Percentiles rank a stretch among this genome's conserved stretches.
Conservation (phyloP, 768 basidiomycete species). For the Mycena leptocephala region DNA sequence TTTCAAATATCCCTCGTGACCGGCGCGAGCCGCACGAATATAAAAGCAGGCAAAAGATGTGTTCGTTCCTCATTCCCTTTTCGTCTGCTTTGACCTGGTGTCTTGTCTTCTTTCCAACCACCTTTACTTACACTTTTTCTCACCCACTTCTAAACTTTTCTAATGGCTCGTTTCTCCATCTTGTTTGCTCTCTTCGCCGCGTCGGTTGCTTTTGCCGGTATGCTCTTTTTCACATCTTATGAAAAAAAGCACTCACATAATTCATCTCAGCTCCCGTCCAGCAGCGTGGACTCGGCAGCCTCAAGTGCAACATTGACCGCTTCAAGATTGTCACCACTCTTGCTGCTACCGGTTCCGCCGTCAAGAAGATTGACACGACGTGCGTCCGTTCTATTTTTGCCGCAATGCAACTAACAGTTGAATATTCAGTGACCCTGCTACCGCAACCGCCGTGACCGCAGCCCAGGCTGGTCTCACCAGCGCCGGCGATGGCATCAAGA, state of each 20-base stretch:
- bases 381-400: constrained; percentile 3
- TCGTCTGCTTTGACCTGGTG: constrained; percentile 38
- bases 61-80: constrained; percentile 29
- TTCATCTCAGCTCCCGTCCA: constrained; percentile 18
- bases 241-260: not conserved
- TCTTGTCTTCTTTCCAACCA: constrained; percentile 29
- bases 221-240: not conserved
- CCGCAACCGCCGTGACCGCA: constrained; percentile 25
- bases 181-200: constrained; percentile 32
- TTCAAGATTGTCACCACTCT: constrained; percentile 43
- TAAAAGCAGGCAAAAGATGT: constrained; percentile 12
- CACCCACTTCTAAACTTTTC: not conserved
- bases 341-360: constrained; percentile 38
- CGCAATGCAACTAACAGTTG: not conserved
- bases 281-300: constrained; percentile 4
- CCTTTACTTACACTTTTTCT: constrained; percentile 5
- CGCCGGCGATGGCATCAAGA: constrained; percentile 38
- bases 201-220: constrained; percentile 22
- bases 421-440: constrained; percentile 33
- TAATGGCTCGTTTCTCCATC: constrained; percentile 42
- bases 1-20: not conserved
- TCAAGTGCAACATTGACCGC: constrained; percentile 43
- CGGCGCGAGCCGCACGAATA: not conserved
- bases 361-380: constrained; percentile 39
- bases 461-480: constrained; percentile 37